These are phyloP conservation scores for Entomortierella chlamydospora DNA, from an alignment of 192 early-diverging fungal genomes.

Conservation along the genomic window DNA sequence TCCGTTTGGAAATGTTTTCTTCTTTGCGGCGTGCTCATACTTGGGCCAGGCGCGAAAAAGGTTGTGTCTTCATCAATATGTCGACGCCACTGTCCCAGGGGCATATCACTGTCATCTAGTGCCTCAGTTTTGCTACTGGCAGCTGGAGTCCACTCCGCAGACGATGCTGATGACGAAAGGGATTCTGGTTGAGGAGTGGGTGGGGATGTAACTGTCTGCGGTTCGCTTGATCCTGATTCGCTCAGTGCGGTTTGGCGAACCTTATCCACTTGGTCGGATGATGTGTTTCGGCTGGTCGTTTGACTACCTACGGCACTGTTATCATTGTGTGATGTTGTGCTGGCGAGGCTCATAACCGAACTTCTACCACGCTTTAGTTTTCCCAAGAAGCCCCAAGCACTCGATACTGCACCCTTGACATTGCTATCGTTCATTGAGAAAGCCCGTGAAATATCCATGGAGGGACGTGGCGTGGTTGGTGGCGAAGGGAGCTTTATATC, in stretches of 20 bases:
- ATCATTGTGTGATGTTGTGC: slow-evolving; percentile 13
- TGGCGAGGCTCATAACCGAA: slow-evolving; percentile 31
- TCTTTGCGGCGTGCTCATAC: slow-evolving; percentile 28
- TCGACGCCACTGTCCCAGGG: slow-evolving; percentile 42
- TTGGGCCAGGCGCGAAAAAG: slow-evolving; percentile 29
- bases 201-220: slow-evolving; percentile 6
- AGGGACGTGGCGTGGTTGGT: slow-evolving; percentile 37
- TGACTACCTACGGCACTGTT: slow-evolving; percentile 3
- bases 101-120: slow-evolving; percentile 13
- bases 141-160: neutral
- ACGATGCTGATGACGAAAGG: slow-evolving; percentile 14
- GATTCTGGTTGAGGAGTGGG: slow-evolving; percentile 39
- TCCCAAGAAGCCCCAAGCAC: slow-evolving; percentile 51
- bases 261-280: slow-evolving; percentile 39
- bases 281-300: slow-evolving; percentile 9
- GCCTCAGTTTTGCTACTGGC: neutral
- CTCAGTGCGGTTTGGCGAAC: neutral
- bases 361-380: slow-evolving; percentile 42
- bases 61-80: slow-evolving; percentile 46
- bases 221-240: neutral
- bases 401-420: slow-evolving; percentile 38
- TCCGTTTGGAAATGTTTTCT: slow-evolving; percentile 48
- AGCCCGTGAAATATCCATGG: slow-evolving; percentile 36
- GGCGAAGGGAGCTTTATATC: slow-evolving; percentile 40
- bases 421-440: slow-evolving; percentile 30